Percentiles rank a stretch among this genome's conserved stretches.
Conservation (phyloP, 2,329 filamentous ascomycete genomes). For the Colletotrichum orbiculare region DNA sequence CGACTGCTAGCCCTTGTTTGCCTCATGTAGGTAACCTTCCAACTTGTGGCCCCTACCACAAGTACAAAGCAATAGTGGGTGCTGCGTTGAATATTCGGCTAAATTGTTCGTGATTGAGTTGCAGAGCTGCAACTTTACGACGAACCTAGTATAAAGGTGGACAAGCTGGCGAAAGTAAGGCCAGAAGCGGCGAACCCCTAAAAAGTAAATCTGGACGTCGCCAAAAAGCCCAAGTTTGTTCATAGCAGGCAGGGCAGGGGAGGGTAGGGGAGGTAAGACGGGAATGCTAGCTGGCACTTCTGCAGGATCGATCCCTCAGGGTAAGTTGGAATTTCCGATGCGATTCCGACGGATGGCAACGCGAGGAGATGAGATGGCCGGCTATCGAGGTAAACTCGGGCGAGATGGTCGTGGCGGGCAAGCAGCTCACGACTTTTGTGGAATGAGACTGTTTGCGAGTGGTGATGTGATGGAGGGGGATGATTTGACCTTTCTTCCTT, state of each 20-base stretch:
- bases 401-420: conserved; percentile 20
- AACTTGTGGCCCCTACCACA: no score
- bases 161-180: no score
- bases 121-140: conserved; percentile 11
- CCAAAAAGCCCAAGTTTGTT: conserved; percentile 13
- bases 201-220: conserved; percentile 7
- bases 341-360: neutral
- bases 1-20: neutral
- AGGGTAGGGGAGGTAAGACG: neutral
- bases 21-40: no score
- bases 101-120: no score
- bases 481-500: no score
- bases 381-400: conserved; percentile 25
- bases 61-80: no score
- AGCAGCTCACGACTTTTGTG: neutral
- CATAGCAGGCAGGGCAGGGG: neutral
- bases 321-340: conserved; percentile 4
- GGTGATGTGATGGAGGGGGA: neutral
- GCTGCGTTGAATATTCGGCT: no score
- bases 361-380: conserved; percentile 23
- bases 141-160: neutral
- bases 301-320: conserved; percentile 9
- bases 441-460: no score
- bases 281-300: neutral
- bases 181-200: neutral